Base-by-base conservation (phyloP, 73 alveolate genomes). In the Paraurostyla sp. region DNA sequence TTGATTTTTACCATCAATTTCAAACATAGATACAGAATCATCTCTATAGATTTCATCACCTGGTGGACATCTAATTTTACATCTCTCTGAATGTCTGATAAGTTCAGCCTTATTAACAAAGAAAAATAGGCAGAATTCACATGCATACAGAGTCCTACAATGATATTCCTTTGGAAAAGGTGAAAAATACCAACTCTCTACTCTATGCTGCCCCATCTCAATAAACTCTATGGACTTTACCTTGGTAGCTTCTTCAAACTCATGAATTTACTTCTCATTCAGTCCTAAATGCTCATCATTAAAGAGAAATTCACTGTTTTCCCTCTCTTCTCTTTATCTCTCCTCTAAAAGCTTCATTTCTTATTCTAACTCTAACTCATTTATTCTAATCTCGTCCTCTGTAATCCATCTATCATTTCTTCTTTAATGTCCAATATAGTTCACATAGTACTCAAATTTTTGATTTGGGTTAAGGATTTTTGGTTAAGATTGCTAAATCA, bases 11-110 rank as follows among this genome's bases (percentile, higher is more conserved):
- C 99, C 99, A 78, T 98, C 99, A 0, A 98, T 97, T 91, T 98
- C 99, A 92, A 96, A 98, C 97, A 98, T 94, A n/a, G 99, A 93
- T 11, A 97, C 88, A 69, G 95, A 93, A 56, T 90, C 97, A 80
- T 97, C 98, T 85, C 99, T 93, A 91, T 98, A 98, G 43, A 98
- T 96, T 85, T 97, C 99, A 81, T 97, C 97, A 41, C 99, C 99
- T 27, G 99, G 99, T 7, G 99, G 99, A 54, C 89, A 78, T 80
- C 93, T 56, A 35, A 95, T 51, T 20, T 45, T 60, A 62, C 99
- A 96, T 56, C 91, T 60, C 51, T 59, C 76, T 23, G 89, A 60
- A 83, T 96, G 99, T 57, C 98, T 59, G 0, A 76, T 43, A 45
- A 95, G 89, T 80, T 96, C 99, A 46, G 80, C 78, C 54, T 93